Evolutionary conservation across 345 rosid species (phyloP), one percentile per base, ranked within the genome.

Genomic region (Aquilaria yunnanensis): DNA sequence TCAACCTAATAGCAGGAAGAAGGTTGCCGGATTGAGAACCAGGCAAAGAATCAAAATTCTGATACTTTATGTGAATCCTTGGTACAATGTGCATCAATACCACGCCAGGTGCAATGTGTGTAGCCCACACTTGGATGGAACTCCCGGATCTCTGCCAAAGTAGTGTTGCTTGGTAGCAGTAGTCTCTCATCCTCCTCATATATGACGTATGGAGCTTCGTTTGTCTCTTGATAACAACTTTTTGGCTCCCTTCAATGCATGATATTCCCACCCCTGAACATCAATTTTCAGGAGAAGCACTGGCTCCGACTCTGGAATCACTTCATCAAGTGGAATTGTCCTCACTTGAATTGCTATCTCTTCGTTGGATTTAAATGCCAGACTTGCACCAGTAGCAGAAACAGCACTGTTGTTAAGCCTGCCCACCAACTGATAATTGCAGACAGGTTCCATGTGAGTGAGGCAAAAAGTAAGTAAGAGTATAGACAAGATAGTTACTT

Each of bases 401-500:
- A 87, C 85, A 13, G 96, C 96, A 61, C 97, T 90, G 41, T 94
- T 94, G 68, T 94, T 97, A 45, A 94, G 99, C 72, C 97, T 82
- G 56, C 99, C 99, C n/a, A 94, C 95, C 70, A 94, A 75, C 97
- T 94, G 81, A 64, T 12, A 23, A 23, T 23, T 23, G 23, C 23
- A 23, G 23, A 52, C 23, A 23, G 23, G 23, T 23, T 23, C 23
- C 23, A 23, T 23, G 23, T 23, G 23, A 23, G 23, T 23, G 23
- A 23, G 23, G 23, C 23, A 23, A 23, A 23, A 23, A 23, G 23
- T 23, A 23, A 23, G 23, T 23, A 23, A 23, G 23, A 23, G 23
- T 23, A 23, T 23, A 23, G 23, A 23, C 23, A 23, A 23, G 23
- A 23, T 23, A 23, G 23, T 23, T 23, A 23, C 23, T 23, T 23